Percentiles rank a stretch among this genome's conserved stretches.
Evolutionary conservation across 345 rosid genomes (phyloP).

Genomic region (Gossypium longicalyx): DNA sequence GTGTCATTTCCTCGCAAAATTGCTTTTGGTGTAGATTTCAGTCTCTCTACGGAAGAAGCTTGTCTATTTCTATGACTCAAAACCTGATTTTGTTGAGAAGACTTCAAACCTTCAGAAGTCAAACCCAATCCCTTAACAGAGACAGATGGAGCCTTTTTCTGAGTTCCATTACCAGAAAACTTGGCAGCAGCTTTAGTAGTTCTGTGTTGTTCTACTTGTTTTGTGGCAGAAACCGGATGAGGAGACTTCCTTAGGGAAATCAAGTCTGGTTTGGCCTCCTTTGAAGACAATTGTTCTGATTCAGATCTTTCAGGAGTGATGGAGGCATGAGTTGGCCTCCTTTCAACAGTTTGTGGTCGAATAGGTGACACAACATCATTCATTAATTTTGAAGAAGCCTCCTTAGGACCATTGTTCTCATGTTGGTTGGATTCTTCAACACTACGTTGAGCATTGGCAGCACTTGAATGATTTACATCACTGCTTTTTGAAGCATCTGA

Average conservation of each 20-base stretch:
- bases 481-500: conserved; percentile 31
- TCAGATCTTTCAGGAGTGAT: conserved; percentile 38
- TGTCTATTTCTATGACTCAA: conserved; percentile 41
- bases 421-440: conserved; percentile 29
- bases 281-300: conserved; percentile 29
- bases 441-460: conserved; percentile 25
- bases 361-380: conserved; percentile 32
- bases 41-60: conserved; percentile 47
- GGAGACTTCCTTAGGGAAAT: conserved; percentile 61
- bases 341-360: conserved; percentile 27
- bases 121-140: conserved; percentile 34
- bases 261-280: conserved; percentile 33
- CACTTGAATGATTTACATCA: conserved; percentile 26
- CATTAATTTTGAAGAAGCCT: conserved; percentile 26
- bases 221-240: conserved; percentile 25
- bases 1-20: conserved; percentile 31
- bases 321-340: conserved; percentile 27
- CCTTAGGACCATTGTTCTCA: conserved; percentile 32
- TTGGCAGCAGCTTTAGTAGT: conserved; percentile 36
- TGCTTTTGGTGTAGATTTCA: conserved; percentile 46
- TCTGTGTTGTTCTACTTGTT: conserved; percentile 43
- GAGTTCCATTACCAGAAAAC: conserved; percentile 32
- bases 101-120: conserved; percentile 33
- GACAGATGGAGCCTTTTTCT: conserved; percentile 43
- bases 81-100: conserved; percentile 47